A percentile compares a stretch with the other conserved stretches of the same genome.
phyloP scores from a whole-genome alignment of 805 yeast genomes.

The Barnettozyma wickerhamii region DNA sequence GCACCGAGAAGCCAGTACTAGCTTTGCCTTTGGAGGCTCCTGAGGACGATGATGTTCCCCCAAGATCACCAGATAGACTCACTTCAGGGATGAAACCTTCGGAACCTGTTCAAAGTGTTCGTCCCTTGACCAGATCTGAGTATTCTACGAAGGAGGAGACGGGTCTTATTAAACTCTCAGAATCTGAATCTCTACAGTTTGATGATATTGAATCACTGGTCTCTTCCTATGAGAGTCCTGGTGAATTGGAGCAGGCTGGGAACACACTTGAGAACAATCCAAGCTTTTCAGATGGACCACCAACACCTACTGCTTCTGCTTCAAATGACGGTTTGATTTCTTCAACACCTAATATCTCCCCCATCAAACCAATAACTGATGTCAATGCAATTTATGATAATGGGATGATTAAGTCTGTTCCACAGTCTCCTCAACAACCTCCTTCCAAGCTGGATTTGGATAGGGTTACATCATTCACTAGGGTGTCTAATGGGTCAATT shows the following conservation, averaged over 20 bases:
- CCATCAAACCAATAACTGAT: conserved; percentile 23
- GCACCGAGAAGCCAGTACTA: neutral
- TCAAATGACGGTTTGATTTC: conserved; percentile 21
- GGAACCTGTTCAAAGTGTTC: no score
- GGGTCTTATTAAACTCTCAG: neutral
- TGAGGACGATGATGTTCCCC: conserved; percentile 4
- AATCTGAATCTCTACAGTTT: neutral
- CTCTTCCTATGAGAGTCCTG: conserved; percentile 22
- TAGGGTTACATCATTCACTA: conserved; percentile 19
- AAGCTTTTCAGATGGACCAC: conserved; percentile 20
- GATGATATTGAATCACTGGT: conserved; percentile 28
- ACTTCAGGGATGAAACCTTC: no score
- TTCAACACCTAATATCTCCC: conserved; percentile 25
- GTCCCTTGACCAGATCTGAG: no score
- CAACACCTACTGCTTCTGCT: conserved; percentile 20
- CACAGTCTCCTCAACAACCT: neutral
- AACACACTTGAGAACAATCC: conserved; percentile 7
- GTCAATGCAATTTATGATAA: neutral
- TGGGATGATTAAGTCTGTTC: neutral
- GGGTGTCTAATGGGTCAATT: conserved; percentile 20
- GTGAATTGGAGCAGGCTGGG: conserved; percentile 9
- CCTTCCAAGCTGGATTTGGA: conserved; percentile 14
- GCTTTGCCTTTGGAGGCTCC: neutral
- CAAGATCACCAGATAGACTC: conserved; percentile 7
- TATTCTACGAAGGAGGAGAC: no score